Base-by-base conservation (phyloP, 176 grass and related monocot species). In the Musa schizocarpa region DNA sequence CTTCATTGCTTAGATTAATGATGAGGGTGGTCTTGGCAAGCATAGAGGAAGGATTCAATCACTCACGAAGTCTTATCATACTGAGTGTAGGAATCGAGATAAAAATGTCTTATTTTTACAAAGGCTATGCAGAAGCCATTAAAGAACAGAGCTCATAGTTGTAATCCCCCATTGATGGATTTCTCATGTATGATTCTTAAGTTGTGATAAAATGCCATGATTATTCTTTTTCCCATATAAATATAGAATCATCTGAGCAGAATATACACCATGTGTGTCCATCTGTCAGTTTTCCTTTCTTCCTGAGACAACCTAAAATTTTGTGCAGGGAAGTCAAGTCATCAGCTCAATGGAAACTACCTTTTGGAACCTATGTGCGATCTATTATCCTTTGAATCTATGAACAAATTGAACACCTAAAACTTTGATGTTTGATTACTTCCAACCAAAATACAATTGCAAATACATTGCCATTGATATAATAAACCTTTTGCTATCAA, bases 131-230 rank as follows among this genome's bases (percentile, higher is more conserved):
- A 27, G 52, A 56, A 26, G 54, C 3, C 72, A 74, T 16, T 19
- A 56, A 74, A 55, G 14, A 11, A 27, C 16, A 50, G 34, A 70
- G 48, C 68, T 70, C 9, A 20, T 3, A 16, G 29, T 9, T 70
- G 12, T 50, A 25, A 74, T 74, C 53, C 22, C 34, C 53, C 13
- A 29, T 19, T 29, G 9, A 12, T 14, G 26, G 72, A 17, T 55
- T 74, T 55, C 22, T 74, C 72, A 74, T 74, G 72, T 74, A n/a
- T 74, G 52, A 74, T 74, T 71, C 72, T 26, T 56, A 57, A 29
- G 9, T 71, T 11, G 16, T n/a, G 27, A 69, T 24, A 22, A 54
- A 54, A 55, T 54, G 54, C 48, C 20, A 23, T 54, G 9, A 53
- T 54, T 22, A 52, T 52, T 23, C 8, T 52, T 13, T 19, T 11